phyloP scores from a whole-genome alignment of 495 filamentous ascomycete species.

The Talaromyces nanjingensis region DNA sequence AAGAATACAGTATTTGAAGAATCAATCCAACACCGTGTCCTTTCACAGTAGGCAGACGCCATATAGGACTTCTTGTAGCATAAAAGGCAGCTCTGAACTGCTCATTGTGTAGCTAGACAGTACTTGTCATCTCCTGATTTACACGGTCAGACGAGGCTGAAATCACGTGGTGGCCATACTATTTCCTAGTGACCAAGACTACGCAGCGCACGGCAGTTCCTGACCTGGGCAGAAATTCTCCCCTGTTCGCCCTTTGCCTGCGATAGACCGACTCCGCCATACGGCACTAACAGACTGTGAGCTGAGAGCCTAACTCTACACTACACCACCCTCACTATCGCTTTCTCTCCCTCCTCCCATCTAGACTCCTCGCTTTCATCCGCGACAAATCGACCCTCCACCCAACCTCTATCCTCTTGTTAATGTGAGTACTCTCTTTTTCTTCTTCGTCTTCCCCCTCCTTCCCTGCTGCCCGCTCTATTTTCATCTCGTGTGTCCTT shows the following conservation, averaged over 20 bases:
- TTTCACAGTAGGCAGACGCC: conserved; percentile 15
- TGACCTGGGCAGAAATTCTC: conserved; percentile 27
- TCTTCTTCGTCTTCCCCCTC: neutral
- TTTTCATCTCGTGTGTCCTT: conserved; percentile 10
- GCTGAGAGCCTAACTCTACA: conserved; percentile 3
- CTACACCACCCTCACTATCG: conserved; percentile 1
- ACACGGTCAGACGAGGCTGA: neutral
- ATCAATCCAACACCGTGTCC: conserved; percentile 36
- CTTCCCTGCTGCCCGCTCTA: conserved; percentile 12
- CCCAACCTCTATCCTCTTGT: conserved; percentile 9
- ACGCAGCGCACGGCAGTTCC: conserved; percentile 28
- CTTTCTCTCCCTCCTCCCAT: neutral
- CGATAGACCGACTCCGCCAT: neutral
- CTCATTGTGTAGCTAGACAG: neutral
- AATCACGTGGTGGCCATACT: neutral
- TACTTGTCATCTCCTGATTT: neutral
- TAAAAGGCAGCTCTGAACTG: neutral
- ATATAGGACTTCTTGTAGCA: neutral
- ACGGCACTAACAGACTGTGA: neutral
- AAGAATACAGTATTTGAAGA: neutral
- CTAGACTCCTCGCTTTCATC: neutral
- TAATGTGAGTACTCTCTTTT: conserved; percentile 13
- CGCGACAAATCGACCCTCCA: neutral
- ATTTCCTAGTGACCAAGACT: conserved; percentile 27
- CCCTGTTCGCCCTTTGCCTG: neutral